Evolutionary conservation across 2,329 filamentous ascomycete genomes (phyloP).

Genomic region (Trichoderma brevicompactum): DNA sequence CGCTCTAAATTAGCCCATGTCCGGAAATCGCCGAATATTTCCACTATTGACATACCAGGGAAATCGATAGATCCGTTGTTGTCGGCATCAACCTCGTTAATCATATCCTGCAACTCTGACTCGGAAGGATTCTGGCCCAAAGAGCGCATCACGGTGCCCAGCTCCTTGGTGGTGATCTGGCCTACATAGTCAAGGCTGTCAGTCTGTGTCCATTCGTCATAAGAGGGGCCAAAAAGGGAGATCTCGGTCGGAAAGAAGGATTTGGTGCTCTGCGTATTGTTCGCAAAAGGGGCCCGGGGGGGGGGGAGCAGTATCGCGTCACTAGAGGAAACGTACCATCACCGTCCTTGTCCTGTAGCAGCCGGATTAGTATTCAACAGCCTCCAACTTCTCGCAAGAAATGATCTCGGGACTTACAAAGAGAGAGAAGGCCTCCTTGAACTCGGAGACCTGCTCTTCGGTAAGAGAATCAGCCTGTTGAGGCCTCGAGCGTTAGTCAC

Average conservation of each 20-base stretch:
- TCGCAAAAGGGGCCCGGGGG: neutral
- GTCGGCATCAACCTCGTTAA: slow-evolving; percentile 90
- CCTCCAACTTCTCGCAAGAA: neutral
- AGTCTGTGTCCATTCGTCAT: neutral
- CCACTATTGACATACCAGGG: slow-evolving; percentile 64
- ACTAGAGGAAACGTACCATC: slow-evolving; percentile 69
- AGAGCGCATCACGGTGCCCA: slow-evolving; percentile 89
- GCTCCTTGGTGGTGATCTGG: slow-evolving; percentile 90
- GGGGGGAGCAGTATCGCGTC: slow-evolving; percentile 8
- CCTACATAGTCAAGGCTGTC: slow-evolving; percentile 52
- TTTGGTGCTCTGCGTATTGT: neutral
- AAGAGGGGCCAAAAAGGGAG: neutral
- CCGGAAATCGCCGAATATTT: neutral
- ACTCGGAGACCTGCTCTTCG: slow-evolving; percentile 99
- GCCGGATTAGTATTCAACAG: slow-evolving; percentile 35
- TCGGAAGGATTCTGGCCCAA: slow-evolving; percentile 89
- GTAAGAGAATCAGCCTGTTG: slow-evolving; percentile 93
- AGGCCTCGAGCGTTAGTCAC: slow-evolving; percentile 35
- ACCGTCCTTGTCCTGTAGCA: slow-evolving; percentile 79
- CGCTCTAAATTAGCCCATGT: slow-evolving; percentile 18
- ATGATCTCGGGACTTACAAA: slow-evolving; percentile 71
- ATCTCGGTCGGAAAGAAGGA: neutral
- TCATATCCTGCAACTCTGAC: slow-evolving; percentile 91
- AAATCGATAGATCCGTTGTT: slow-evolving; percentile 94
- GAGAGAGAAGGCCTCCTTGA: slow-evolving; percentile 99